Evolutionary conservation across 768 basidiomycete genomes (phyloP).

Genomic region (Boletus coccyginus): DNA sequence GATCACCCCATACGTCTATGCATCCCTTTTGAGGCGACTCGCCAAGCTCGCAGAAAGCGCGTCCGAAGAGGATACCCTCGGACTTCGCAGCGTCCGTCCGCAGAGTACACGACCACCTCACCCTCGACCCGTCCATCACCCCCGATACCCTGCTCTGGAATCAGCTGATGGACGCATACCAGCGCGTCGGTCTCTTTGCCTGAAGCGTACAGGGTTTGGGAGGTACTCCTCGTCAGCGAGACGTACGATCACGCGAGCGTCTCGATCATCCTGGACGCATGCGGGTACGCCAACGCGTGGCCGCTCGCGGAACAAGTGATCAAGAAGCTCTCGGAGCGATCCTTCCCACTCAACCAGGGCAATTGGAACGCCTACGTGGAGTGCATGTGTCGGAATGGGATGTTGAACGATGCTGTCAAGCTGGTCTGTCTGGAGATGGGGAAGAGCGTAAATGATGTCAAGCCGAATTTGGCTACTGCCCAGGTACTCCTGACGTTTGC

Average conservation of each 20-base stretch:
- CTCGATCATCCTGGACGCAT: conserved; percentile 84
- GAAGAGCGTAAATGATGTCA: conserved; percentile 37
- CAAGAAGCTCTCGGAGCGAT: conserved; percentile 45
- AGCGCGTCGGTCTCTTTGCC: conserved; percentile 66
- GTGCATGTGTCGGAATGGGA: conserved; percentile 73
- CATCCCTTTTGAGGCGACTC: conserved; percentile 60
- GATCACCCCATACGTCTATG: conserved; percentile 61
- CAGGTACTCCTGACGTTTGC: conserved; percentile 57
- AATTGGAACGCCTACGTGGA: conserved; percentile 87
- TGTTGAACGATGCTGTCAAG: conserved; percentile 64
- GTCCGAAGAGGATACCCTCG: conserved; percentile 22
- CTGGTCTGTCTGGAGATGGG: conserved; percentile 67
- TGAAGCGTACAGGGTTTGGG: conserved; percentile 82
- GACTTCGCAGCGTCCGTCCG: conserved; percentile 51
- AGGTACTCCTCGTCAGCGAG: conserved; percentile 59
- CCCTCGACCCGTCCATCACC: conserved; percentile 73
- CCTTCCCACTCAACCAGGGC: conserved; percentile 54
- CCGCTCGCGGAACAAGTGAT: conserved; percentile 55
- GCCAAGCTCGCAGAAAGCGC: conserved; percentile 39
- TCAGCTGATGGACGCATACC: conserved; percentile 86
- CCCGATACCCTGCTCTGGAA: conserved; percentile 75
- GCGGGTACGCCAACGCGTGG: conserved; percentile 57
- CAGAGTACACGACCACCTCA: conserved; percentile 70
- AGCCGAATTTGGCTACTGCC: conserved; percentile 49
- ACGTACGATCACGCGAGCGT: conserved; percentile 62